Percentiles rank a stretch among this genome's conserved stretches.
Conservation (phyloP, 2,329 filamentous ascomycete genomes). For the Cladophialophora chaetospira region DNA sequence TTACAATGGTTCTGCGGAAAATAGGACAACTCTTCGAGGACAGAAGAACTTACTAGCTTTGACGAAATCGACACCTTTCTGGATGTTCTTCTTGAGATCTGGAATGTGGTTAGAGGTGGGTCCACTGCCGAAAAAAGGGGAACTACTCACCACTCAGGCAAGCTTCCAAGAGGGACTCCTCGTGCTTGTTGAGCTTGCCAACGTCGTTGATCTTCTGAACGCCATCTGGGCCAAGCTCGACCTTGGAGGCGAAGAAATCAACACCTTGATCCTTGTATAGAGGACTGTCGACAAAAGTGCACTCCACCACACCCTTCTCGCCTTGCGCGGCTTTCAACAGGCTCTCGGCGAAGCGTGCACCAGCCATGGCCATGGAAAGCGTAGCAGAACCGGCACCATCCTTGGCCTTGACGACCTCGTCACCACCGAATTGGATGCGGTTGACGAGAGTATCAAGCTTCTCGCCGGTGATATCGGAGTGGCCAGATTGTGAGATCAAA, state of each 20-base stretch:
- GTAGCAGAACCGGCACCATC: slow-evolving; percentile 79
- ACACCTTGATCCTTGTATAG: slow-evolving; percentile 98
- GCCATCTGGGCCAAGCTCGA: slow-evolving; percentile 95
- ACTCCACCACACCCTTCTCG: slow-evolving; percentile 93
- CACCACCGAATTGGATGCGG: slow-evolving; percentile 96
- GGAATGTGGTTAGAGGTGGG: slow-evolving; percentile 21
- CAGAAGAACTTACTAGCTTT: slow-evolving; percentile 56
- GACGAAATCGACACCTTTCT: slow-evolving; percentile 77
- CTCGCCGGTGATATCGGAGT: slow-evolving; percentile 79
- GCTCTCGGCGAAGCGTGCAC: slow-evolving; percentile 81
- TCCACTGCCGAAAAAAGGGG: neutral
- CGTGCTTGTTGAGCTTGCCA: slow-evolving; percentile 78
- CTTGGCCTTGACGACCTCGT: slow-evolving; percentile 95
- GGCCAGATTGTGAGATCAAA: slow-evolving; percentile 89
- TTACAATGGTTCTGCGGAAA: neutral
- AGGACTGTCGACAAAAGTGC: slow-evolving; percentile 93
- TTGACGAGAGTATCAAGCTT: slow-evolving; percentile 75
- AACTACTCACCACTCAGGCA: slow-evolving; percentile 62
- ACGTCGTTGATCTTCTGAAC: slow-evolving; percentile 90
- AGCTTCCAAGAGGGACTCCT: slow-evolving; percentile 87
- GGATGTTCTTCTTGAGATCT: slow-evolving; percentile 72
- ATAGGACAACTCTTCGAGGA: neutral
- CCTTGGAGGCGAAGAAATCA: slow-evolving; percentile 93
- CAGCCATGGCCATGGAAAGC: slow-evolving; percentile 98
- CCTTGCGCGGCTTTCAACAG: slow-evolving; percentile 90